Percentiles rank a stretch among this genome's conserved stretches.
phyloP scores from a whole-genome alignment of 495 filamentous ascomycete species.

The Xylaria intraflava region DNA sequence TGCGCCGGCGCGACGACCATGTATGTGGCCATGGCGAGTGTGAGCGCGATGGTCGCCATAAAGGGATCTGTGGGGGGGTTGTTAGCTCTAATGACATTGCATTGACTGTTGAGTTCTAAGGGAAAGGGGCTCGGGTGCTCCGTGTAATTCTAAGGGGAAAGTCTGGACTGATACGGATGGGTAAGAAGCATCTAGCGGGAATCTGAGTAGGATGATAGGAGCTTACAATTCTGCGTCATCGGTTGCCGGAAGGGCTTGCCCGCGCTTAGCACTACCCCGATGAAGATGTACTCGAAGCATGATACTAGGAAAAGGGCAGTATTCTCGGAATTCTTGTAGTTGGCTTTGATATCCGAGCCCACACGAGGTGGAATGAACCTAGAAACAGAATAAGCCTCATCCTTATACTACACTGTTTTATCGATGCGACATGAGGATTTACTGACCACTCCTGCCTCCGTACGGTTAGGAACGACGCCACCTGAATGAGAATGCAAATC shows the following conservation, averaged over 20 bases:
- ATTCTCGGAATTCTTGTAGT: constrained; percentile 86
- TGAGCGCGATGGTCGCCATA: constrained; percentile 63
- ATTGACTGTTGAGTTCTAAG: neutral
- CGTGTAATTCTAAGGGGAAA: no score
- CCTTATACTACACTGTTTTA: neutral
- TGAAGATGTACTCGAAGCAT: constrained; percentile 89
- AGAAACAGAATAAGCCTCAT: neutral
- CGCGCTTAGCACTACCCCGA: constrained; percentile 80
- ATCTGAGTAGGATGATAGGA: neutral
- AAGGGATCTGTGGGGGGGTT: constrained; percentile 58
- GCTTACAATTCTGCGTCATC: constrained; percentile 71
- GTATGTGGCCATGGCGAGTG: constrained; percentile 59
- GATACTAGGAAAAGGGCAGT: constrained; percentile 82
- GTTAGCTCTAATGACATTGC: neutral
- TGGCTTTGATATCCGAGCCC: constrained; percentile 66
- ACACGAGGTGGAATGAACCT: constrained; percentile 77
- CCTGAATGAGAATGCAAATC: constrained; percentile 74
- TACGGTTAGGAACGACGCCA: constrained; percentile 64
- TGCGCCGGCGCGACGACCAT: constrained; percentile 68
- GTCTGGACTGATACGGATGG: neutral
- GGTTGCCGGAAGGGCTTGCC: constrained; percentile 81
- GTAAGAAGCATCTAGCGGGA: neutral
- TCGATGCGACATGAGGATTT: neutral
- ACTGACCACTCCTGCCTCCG: constrained; percentile 68
- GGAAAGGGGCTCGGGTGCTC: no score